These are phyloP conservation scores for Malus hybrid DNA, from an alignment of 331 rosid species.

Conservation along the genomic window DNA sequence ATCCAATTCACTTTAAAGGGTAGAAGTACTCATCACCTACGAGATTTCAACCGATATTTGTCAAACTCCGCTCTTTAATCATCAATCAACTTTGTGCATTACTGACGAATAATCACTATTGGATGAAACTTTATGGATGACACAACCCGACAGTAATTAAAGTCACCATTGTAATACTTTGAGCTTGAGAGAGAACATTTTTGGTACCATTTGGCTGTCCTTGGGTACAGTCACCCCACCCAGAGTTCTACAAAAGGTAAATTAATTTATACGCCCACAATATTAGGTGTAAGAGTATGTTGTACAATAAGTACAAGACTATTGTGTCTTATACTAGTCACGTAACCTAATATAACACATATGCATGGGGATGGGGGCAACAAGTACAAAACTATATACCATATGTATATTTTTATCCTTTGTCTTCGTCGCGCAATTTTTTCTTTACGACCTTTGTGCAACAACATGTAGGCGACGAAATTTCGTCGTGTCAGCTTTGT, in stretches of 20 bases:
- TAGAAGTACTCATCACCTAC: no score
- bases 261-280: background rate
- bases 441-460: no score
- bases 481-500: no score
- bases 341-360: no score
- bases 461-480: no score
- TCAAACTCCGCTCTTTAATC: background rate
- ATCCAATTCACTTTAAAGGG: no score
- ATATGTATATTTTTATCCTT: no score
- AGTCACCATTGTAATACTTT: background rate
- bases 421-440: no score
- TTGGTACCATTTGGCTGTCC: background rate
- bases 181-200: background rate
- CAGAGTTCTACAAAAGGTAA: background rate
- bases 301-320: no score
- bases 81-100: background rate
- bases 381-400: no score
- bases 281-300: background rate
- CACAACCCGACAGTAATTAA: background rate
- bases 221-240: background rate
- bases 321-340: no score
- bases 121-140: background rate
- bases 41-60: background rate
- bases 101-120: background rate
- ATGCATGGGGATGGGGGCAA: no score